phyloP scores from a whole-genome alignment of 805 yeast species.

The Saccharomycopsis sp. region DNA sequence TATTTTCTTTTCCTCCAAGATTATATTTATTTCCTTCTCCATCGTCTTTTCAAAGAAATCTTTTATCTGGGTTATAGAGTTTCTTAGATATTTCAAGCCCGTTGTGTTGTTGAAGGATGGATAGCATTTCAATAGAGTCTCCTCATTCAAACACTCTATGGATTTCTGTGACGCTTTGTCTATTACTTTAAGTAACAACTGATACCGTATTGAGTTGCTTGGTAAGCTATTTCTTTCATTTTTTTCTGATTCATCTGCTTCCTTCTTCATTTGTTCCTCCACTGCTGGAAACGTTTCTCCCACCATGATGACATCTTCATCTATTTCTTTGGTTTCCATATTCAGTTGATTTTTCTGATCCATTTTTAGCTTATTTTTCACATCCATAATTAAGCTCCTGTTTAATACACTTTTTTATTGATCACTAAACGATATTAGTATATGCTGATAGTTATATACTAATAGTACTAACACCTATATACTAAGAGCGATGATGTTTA shows the following conservation, averaged over 20 bases:
- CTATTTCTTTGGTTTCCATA: not conserved
- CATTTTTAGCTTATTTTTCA: too few relatives aligned
- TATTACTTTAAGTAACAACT: constrained; percentile 11
- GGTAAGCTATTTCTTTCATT: not conserved
- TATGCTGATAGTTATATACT: too few relatives aligned
- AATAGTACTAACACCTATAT: too few relatives aligned
- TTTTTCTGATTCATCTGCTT: not conserved
- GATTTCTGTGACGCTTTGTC: constrained; percentile 35
- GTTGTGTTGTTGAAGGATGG: constrained; percentile 38
- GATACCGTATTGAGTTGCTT: constrained; percentile 8
- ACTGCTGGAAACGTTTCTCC: not conserved
- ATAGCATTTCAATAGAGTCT: constrained; percentile 41
- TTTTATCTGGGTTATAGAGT: constrained; percentile 42
- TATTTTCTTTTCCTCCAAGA: constrained; percentile 36
- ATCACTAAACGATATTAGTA: too few relatives aligned
- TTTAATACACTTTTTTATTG: too few relatives aligned
- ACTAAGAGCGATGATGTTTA: too few relatives aligned
- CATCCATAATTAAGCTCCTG: too few relatives aligned
- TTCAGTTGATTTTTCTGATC: too few relatives aligned
- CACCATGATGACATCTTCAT: not conserved
- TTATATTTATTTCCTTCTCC: constrained; percentile 41
- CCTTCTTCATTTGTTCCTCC: not conserved
- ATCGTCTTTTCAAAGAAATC: constrained; percentile 38
- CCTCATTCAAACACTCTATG: constrained; percentile 38
- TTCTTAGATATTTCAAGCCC: constrained; percentile 36